phyloP scores from a whole-genome alignment of 2,329 filamentous ascomycete species.

The Colletotrichum spinosum region DNA sequence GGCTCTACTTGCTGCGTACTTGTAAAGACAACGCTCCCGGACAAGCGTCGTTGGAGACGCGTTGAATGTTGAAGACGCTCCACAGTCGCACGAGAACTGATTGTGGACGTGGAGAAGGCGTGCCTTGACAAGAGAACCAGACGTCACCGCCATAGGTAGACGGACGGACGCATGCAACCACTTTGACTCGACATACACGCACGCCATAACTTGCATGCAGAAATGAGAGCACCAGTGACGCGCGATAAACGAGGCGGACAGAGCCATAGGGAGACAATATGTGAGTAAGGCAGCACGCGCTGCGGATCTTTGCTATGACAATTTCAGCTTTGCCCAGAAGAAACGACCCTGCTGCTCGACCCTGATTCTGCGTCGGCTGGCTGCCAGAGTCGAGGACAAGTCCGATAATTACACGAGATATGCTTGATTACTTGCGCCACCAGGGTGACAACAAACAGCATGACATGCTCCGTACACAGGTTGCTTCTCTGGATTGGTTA shows the following conservation, averaged over 20 bases:
- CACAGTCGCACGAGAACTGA: slow-evolving; percentile 19
- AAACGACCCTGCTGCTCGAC: slow-evolving; percentile 10
- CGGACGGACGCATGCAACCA: slow-evolving; percentile 30
- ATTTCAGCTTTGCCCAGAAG: background rate
- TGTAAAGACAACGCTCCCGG: slow-evolving; percentile 18
- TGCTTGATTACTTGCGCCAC: slow-evolving; percentile 13
- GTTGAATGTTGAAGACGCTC: slow-evolving; percentile 22
- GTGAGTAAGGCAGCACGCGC: slow-evolving; percentile 5
- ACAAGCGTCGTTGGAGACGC: slow-evolving; percentile 26
- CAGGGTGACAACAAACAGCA: slow-evolving; percentile 8
- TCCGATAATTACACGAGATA: slow-evolving; percentile 25
- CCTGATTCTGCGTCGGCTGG: slow-evolving; percentile 6
- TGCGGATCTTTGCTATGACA: slow-evolving; percentile 19
- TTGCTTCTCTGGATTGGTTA: slow-evolving; percentile 15
- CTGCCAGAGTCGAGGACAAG: slow-evolving; percentile 12
- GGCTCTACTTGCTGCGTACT: slow-evolving; percentile 2
- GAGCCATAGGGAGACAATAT: slow-evolving; percentile 2
- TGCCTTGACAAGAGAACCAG: background rate
- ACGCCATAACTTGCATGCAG: slow-evolving; percentile 24
- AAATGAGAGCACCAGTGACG: slow-evolving; percentile 9
- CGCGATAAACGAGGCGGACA: slow-evolving; percentile 17
- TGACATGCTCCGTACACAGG: background rate
- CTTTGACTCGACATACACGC: slow-evolving; percentile 24
- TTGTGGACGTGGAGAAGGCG: slow-evolving; percentile 8
- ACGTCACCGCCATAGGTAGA: slow-evolving; percentile 14